Percentiles rank a stretch among this genome's conserved stretches.
Evolutionary conservation across 148 eudicot genomes (phyloP).

Genomic region (Rhododendron henanense): DNA sequence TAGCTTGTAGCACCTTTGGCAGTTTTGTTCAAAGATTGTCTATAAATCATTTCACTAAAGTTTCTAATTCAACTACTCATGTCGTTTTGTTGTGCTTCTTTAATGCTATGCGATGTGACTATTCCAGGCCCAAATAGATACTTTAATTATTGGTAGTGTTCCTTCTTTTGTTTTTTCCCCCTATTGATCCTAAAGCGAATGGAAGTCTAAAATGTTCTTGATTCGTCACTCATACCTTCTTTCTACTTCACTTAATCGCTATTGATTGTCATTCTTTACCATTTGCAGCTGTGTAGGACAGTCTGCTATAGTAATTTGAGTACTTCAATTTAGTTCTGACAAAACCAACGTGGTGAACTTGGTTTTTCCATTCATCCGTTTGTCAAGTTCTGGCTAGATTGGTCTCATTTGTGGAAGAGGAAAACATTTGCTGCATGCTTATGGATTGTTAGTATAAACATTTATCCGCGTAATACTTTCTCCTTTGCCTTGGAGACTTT

Average conservation of each 20-base stretch:
- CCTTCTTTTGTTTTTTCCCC: background rate
- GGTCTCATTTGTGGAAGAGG: background rate
- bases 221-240: background rate
- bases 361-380: background rate
- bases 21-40: background rate
- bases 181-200: background rate
- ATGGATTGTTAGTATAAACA: background rate
- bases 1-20: background rate
- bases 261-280: constrained; percentile 5
- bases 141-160: background rate
- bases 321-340: constrained; percentile 5
- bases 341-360: background rate
- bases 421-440: constrained; percentile 3
- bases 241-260: constrained; percentile 4
- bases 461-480: background rate
- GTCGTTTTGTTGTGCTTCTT: background rate
- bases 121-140: background rate
- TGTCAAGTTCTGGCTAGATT: background rate
- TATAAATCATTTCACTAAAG: background rate
- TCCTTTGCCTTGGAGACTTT: constrained; percentile 7
- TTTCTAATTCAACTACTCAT: background rate
- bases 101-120: background rate
- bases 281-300: constrained; percentile 5
- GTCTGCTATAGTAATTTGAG: background rate
- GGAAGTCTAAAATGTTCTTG: background rate